phyloP scores from a whole-genome alignment of 441 rosid species.

The Populus hybrid region DNA sequence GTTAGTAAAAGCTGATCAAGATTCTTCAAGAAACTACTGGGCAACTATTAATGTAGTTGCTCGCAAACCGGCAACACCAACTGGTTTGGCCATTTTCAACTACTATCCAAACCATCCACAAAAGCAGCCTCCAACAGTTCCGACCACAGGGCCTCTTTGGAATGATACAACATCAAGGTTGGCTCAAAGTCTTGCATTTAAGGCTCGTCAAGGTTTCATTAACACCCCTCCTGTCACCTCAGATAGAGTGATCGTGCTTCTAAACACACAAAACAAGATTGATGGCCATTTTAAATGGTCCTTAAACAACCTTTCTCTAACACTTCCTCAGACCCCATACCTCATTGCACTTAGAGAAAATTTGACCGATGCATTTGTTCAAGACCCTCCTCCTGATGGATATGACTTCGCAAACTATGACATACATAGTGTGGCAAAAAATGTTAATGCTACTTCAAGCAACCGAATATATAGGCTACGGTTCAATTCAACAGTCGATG shows the following conservation, averaged over 20 bases:
- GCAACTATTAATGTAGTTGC: slow-evolving; percentile 24
- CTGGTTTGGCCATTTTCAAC: slow-evolving; percentile 31
- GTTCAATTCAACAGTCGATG: slow-evolving; percentile 57
- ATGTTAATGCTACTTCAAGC: slow-evolving; percentile 38
- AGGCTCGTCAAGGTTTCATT: slow-evolving; percentile 39
- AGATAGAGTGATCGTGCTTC: slow-evolving; percentile 43
- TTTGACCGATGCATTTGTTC: slow-evolving; percentile 34
- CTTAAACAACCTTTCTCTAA: slow-evolving; percentile 60
- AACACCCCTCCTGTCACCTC: slow-evolving; percentile 48
- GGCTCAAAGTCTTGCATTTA: slow-evolving; percentile 48
- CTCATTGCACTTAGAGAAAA: slow-evolving; percentile 51
- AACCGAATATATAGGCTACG: slow-evolving; percentile 41
- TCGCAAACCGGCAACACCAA: slow-evolving; percentile 25
- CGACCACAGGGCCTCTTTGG: slow-evolving; percentile 29
- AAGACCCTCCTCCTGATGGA: slow-evolving; percentile 40
- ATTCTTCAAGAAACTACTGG: slow-evolving; percentile 32
- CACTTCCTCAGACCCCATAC: slow-evolving; percentile 53
- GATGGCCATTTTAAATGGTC: slow-evolving; percentile 47
- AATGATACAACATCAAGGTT: slow-evolving; percentile 26
- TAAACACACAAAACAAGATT: slow-evolving; percentile 60
- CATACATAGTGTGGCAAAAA: slow-evolving; percentile 6
- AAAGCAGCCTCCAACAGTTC: slow-evolving; percentile 21
- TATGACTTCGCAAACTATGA: slow-evolving; percentile 34
- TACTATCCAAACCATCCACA: slow-evolving; percentile 44
- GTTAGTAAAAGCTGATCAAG: slow-evolving; percentile 43